These are phyloP conservation scores for Eucalyptus virginea DNA, from an alignment of 345 rosid species.

Conservation along the genomic window DNA sequence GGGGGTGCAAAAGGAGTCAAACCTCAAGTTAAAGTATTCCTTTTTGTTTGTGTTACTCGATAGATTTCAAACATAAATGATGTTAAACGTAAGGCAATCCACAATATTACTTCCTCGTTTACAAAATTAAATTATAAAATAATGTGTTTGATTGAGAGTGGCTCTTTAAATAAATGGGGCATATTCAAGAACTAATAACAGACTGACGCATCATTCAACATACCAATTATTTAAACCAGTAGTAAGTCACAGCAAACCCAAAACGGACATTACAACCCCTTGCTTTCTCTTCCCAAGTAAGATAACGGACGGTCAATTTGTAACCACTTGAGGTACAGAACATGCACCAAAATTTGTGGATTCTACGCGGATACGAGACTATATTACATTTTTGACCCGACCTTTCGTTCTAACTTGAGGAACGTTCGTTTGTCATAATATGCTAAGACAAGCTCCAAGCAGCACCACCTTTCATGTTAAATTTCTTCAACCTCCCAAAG, in stretches of 20 bases:
- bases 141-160: background rate
- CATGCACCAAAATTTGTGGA: background rate
- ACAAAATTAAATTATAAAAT: background rate
- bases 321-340: background rate
- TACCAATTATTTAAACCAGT: background rate
- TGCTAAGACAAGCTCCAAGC: slow-evolving; percentile 26
- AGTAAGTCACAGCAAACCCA: background rate
- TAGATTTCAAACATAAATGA: background rate
- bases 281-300: background rate
- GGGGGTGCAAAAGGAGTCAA: background rate
- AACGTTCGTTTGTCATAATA: background rate
- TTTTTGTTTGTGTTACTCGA: background rate
- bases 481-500: slow-evolving; percentile 45
- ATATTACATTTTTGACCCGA: background rate
- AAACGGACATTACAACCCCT: background rate
- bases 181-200: background rate
- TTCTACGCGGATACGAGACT: background rate
- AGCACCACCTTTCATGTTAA: slow-evolving; percentile 17
- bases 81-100: background rate
- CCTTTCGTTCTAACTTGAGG: background rate
- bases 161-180: background rate
- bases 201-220: background rate
- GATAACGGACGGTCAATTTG: background rate
- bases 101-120: background rate
- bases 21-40: background rate